phyloP scores from a whole-genome alignment of 2,329 filamentous ascomycete species.

The Fusarium lateritium region DNA sequence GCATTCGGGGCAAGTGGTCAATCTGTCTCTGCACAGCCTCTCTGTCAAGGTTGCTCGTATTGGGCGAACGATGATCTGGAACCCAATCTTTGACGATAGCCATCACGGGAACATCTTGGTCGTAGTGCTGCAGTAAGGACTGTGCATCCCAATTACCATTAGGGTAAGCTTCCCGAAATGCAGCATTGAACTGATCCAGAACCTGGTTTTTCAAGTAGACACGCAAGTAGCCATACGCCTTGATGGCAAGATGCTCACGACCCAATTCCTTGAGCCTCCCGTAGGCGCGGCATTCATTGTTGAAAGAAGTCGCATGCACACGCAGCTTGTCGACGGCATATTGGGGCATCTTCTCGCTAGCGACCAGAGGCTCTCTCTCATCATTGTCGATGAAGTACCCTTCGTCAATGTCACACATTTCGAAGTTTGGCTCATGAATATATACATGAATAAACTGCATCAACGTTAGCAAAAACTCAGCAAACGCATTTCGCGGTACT shows the following conservation, averaged over 20 bases:
- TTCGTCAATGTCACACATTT: not conserved
- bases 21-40: not conserved
- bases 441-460: not conserved
- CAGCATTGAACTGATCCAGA: not conserved
- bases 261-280: conserved; percentile 27
- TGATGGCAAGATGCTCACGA: conserved; percentile 12
- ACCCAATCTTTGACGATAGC: conserved; percentile 37
- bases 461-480: not conserved
- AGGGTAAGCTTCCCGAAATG: not conserved
- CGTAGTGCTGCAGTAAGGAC: not conserved
- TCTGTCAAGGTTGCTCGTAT: too few species aligned
- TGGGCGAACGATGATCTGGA: not conserved
- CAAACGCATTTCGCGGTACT: not conserved
- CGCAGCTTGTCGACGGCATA: not conserved
- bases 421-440: rapidly evolving
- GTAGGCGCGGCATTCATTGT: conserved; percentile 31
- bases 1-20: conserved; percentile 6
- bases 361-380: rapidly evolving
- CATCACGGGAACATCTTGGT: not conserved
- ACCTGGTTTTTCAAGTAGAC: not conserved
- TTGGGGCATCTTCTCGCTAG: not conserved
- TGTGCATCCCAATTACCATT: too few species aligned
- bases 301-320: conserved; percentile 11
- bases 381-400: not conserved
- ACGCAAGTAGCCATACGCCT: conserved; percentile 18